phyloP scores from a whole-genome alignment of 192 early-diverging fungal genomes.

The Entomortierella beljakovae region DNA sequence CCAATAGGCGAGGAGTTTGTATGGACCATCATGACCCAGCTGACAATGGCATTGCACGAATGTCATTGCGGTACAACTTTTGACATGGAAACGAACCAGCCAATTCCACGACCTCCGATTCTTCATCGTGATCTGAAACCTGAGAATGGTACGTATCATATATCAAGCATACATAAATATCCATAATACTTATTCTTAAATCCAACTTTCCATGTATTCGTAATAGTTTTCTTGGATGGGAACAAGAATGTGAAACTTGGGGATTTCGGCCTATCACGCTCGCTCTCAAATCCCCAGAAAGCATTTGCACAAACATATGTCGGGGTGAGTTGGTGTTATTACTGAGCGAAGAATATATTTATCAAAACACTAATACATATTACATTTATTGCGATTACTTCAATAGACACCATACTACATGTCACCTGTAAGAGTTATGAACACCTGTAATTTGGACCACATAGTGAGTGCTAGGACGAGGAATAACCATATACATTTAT shows the following conservation, averaged over 20 bases:
- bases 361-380: neutral
- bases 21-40: constrained; percentile 75
- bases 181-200: no score
- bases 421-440: constrained; percentile 68
- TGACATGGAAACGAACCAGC: constrained; percentile 34
- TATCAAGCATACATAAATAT: no score
- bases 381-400: neutral
- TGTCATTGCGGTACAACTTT: constrained; percentile 68
- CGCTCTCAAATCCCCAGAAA: constrained; percentile 66
- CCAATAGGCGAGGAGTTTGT: constrained; percentile 73
- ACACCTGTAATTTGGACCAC: neutral
- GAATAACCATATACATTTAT: neutral
- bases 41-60: constrained; percentile 73
- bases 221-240: constrained; percentile 73
- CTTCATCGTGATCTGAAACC: constrained; percentile 83
- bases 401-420: constrained; percentile 80
- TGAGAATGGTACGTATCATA: constrained; percentile 69
- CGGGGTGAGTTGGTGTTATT: constrained; percentile 55
- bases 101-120: constrained; percentile 55
- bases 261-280: constrained; percentile 79
- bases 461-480: constrained; percentile 5
- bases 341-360: neutral
- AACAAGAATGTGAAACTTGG: constrained; percentile 78
- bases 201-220: neutral
- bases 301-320: constrained; percentile 83